Base-by-base conservation (phyloP, 352 stramenopile species). In the Saprolegnia parasitica region DNA sequence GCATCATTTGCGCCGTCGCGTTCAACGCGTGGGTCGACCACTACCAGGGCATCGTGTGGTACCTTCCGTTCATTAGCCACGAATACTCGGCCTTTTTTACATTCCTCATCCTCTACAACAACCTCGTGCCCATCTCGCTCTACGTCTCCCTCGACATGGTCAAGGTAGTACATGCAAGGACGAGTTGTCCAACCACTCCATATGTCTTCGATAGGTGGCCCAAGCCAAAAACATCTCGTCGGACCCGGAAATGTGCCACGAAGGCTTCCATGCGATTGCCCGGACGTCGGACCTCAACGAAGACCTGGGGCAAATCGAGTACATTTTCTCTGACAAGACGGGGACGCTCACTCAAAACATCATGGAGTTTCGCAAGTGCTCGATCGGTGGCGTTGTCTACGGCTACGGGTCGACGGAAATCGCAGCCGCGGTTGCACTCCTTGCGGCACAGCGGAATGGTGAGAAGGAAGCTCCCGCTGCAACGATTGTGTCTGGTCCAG, bases 291-390 rank as follows among this genome's bases (percentile, higher is more conserved):
- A 83, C 35, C 75, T 98, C 63, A 97, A 96, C 67, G 93, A 98
- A 72, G 92, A 98, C 47, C 77, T 98, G 2, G 93, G 93, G 0
- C 93, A 98, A 76, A 93, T 98, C 46, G 86, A 92, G 70, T 96
- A 96, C 73, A 89, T 98, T 26, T 98, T 98, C 64, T 91, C 77
- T 37, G 95, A 98, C 75, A 98, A 98, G 77, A 98, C 95, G 13
- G 95, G 95, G 20, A 98, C 95, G 11, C 72, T 98, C 24, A 98
- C 95, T 54, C 93, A 90, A 65, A 98, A 98, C 74, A 84, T 98
- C 32, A 98, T 98, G 95, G 87, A 98, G 73, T 99, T 99, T 74
- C 97, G 97, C 56, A 95, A 97, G 66, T 98, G 91, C 74, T 96
- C 90, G 32, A 96, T 99, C 56, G 95, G 98, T 72, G 93, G 93